Evolutionary conservation across 2,329 filamentous ascomycete genomes (phyloP).

Genomic region (Claviceps digitariae): DNA sequence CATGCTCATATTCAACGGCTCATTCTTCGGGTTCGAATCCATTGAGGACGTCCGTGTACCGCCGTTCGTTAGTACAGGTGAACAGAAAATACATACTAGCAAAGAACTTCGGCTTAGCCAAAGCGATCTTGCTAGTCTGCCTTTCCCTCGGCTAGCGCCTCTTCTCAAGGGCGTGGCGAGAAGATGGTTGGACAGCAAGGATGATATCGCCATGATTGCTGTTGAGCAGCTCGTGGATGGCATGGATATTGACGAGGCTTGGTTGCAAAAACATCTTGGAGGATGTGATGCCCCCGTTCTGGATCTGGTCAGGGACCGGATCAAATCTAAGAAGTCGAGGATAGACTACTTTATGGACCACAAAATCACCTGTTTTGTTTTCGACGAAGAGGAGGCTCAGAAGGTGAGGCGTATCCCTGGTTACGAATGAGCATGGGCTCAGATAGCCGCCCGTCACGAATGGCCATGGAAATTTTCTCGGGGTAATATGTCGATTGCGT

Average conservation of each 20-base stretch:
- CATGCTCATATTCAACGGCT: neutral
- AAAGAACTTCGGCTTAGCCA: neutral
- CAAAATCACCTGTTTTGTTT: slow-evolving; percentile 12
- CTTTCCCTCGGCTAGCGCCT: slow-evolving; percentile 10
- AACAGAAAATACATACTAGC: neutral
- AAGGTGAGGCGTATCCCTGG: slow-evolving; percentile 9
- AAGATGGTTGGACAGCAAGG: slow-evolving; percentile 9
- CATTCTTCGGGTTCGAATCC: neutral
- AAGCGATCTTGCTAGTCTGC: slow-evolving; percentile 8
- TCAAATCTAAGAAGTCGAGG: slow-evolving; percentile 8
- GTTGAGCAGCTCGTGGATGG: slow-evolving; percentile 15
- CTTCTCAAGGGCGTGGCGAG: slow-evolving; percentile 6
- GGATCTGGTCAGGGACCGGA: slow-evolving; percentile 7
- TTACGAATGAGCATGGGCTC: slow-evolving; percentile 8
- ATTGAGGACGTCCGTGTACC: neutral
- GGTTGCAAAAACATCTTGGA: slow-evolving; percentile 8
- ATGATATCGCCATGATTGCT: slow-evolving; percentile 13
- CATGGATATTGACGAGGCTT: slow-evolving; percentile 12
- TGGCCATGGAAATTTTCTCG: no score
- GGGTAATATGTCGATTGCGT: no score
- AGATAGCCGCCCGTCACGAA: no score
- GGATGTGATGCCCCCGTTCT: slow-evolving; percentile 3
- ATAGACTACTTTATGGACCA: slow-evolving; percentile 14
- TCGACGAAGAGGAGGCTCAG: slow-evolving; percentile 9
- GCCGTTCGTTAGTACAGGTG: neutral